These are phyloP conservation scores for Schizophyllum amplum DNA, from an alignment of 1,284 basidiomycete species.

Conservation along the genomic window DNA sequence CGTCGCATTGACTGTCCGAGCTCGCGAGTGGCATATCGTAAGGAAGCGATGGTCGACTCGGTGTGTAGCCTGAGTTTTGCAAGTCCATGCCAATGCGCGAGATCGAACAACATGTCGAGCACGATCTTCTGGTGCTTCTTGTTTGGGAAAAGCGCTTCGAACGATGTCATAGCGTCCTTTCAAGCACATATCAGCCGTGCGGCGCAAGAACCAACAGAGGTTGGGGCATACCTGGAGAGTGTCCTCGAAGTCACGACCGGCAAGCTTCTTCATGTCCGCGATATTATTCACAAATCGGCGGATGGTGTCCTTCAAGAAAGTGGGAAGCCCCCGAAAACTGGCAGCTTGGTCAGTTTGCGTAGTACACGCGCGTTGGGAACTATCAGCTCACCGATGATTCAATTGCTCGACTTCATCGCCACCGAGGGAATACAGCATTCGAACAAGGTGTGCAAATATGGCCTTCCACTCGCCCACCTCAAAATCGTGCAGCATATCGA, in stretches of 20 bases:
- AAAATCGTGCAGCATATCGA: background rate
- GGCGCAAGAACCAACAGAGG: background rate
- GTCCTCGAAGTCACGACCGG: conserved; percentile 15
- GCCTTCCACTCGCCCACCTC: background rate
- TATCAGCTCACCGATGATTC: background rate
- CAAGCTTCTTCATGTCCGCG: conserved; percentile 5
- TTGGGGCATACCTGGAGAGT: conserved; percentile 10
- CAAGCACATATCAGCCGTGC: too few species aligned
- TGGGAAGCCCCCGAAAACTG: conserved; percentile 6
- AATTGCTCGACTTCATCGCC: background rate
- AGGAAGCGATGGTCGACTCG: conserved; percentile 13
- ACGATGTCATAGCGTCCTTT: too few species aligned
- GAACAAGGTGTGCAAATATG: background rate
- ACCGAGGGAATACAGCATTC: background rate
- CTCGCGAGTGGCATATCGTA: conserved; percentile 4
- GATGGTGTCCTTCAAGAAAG: conserved; percentile 8
- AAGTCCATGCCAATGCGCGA: conserved; percentile 22
- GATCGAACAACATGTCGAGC: conserved; percentile 16
- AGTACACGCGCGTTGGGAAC: background rate
- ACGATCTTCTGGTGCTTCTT: conserved; percentile 3
- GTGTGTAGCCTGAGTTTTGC: conserved; percentile 28
- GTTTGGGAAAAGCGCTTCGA: background rate
- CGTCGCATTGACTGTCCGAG: too few species aligned
- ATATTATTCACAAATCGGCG: conserved; percentile 9
- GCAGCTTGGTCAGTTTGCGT: background rate